Percentiles rank a stretch among this genome's conserved stretches.
Conservation (phyloP, 2,329 filamentous ascomycete species). For the Camillea tinctor region DNA sequence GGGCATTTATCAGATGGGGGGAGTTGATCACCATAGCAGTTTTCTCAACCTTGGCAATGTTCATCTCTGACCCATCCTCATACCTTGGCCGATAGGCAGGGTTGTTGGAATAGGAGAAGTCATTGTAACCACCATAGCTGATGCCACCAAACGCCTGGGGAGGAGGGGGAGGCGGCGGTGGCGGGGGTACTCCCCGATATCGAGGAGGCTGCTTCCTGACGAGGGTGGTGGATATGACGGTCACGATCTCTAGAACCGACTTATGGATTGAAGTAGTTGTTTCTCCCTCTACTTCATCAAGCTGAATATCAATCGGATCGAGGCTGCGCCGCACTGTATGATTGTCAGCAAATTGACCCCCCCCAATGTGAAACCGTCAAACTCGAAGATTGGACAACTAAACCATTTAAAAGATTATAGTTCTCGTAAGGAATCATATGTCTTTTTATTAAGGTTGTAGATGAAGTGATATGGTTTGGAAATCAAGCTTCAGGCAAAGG, state of each 20-base stretch:
- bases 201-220: constrained; percentile 9
- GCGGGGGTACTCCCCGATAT: not conserved
- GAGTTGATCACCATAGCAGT: constrained; percentile 46
- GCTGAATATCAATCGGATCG: constrained; percentile 37
- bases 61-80: constrained; percentile 23
- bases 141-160: constrained; percentile 17
- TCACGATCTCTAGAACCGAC: constrained; percentile 45
- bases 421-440: not conserved
- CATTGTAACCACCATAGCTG: constrained; percentile 1
- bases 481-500: not conserved
- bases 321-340: constrained; percentile 37
- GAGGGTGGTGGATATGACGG: constrained; percentile 33
- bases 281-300: constrained; percentile 27
- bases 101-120: not conserved
- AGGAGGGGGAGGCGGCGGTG: constrained; percentile 5
- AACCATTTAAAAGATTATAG: not conserved
- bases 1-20: constrained; percentile 44
- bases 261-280: constrained; percentile 19
- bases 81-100: not conserved
- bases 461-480: not conserved
- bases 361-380: not conserved
- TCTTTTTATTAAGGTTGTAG: not conserved
- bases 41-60: constrained; percentile 29
- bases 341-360: constrained; percentile 4
- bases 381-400: not conserved